Base-by-base conservation (phyloP, 176 grass and related monocot species). In the Poa pratensis region DNA sequence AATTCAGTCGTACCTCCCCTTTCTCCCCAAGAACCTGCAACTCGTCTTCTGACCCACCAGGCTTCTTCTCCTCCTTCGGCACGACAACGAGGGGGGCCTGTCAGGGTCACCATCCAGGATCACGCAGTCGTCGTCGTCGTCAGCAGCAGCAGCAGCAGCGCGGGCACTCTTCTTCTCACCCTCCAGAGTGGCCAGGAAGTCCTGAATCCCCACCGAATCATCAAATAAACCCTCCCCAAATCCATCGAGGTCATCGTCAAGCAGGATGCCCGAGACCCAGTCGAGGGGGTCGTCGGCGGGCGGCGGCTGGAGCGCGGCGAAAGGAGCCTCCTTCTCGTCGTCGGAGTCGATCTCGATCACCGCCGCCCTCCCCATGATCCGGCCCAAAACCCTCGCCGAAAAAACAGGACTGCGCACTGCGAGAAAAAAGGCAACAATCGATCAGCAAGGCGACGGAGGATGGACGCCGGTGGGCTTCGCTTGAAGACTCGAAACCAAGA, bases 1-100 rank as follows among this genome's bases (percentile, higher is more conserved):
- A 45, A 82, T 63, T 17, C 51, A 58, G 18, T 89, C 34, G 13
- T 89, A 97, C 95, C 91, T 93, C 78, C 58, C 95, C 95, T 82
- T 95, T 98, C 89, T 91, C 89, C 3, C 84, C 89, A 57, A 98
- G 81, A n/a, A 94, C 89, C 63, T 83, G 67, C 53, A 98, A 20
- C 17, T 98, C 95, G 85, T 93, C 93, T 0, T 88, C 90, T 0
- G 32, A 5, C 55, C 9, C 89, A 28, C 49, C 39, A 26, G 46
- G n/a, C 13, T 37, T 75, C 63, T 59, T 45, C 82, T 87, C 73
- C 58, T 80, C 12, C 62, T 32, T 17, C 3, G 13, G 13, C 14
- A 50, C 48, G 27, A 34, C 72, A 73, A 83, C 11, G 5, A 61
- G 35, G 9, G 28, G 62, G 26, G 85, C 58, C 90, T 90, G 15